phyloP scores from a whole-genome alignment of 139 green algal species.

The Chlorella sp. region DNA sequence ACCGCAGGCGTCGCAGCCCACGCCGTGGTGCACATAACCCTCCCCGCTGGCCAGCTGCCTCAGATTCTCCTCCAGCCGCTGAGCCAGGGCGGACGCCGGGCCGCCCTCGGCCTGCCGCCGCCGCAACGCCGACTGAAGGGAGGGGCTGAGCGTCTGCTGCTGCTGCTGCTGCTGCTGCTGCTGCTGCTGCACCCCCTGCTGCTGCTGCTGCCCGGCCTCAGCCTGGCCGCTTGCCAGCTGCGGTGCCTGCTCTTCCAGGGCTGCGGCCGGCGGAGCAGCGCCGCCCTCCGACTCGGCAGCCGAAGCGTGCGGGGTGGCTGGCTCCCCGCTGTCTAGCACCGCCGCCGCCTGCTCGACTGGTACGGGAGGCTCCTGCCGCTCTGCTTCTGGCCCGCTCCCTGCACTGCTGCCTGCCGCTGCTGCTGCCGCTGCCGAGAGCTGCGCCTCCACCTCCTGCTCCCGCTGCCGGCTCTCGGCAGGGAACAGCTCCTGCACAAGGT shows the following conservation, averaged over 20 bases:
- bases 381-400: background rate
- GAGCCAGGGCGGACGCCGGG: background rate
- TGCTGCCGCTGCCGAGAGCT: background rate
- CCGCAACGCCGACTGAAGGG: background rate
- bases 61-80: conserved; percentile 20
- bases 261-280: background rate
- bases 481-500: conserved; percentile 47
- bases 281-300: background rate
- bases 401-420: background rate
- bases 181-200: background rate
- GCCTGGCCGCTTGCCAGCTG: background rate
- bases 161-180: background rate
- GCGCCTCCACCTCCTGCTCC: background rate
- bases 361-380: background rate
- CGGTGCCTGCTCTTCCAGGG: background rate
- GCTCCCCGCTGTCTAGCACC: background rate
- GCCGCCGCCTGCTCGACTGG: background rate
- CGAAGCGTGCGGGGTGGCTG: background rate
- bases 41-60: background rate
- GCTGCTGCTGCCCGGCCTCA: background rate
- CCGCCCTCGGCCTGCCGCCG: background rate
- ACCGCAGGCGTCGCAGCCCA: conserved; percentile 54
- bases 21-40: conserved; percentile 39
- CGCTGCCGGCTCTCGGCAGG: background rate
- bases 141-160: conserved; percentile 23